Evolutionary conservation across 345 rosid genomes (phyloP), one percentile per base, ranked within the genome.

Genomic region (Lepidium africanum): DNA sequence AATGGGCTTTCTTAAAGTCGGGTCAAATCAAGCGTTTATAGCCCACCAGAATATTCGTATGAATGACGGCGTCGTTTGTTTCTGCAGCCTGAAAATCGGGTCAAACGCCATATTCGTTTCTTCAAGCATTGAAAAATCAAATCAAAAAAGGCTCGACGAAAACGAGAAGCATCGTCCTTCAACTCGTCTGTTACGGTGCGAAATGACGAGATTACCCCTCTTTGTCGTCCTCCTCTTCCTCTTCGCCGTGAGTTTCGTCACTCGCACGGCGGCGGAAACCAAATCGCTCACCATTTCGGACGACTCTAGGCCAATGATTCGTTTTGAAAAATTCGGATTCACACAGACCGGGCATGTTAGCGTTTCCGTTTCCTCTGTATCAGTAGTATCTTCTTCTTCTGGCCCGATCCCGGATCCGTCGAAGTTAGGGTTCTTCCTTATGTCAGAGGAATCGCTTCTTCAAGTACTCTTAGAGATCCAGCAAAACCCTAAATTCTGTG

Each of bases 301-400:
- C 39, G 97, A 94, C 73, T 54, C 79, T 10, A 92, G 99, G 21
- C 79, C 99, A 30, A 85, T 87, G 92, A 94, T 94, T 73, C 92
- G 89, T 75, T 89, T 94, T 74, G 97, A 94, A 66, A 91, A 82
- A 65, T 91, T 94, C 85, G 97, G 95, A 15, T 90, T 94, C 84
- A 89, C 99, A 3, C 87, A 56, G 73, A 65, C 81, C 9, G 99
- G 99, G 30, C 90, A 80, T 58, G 95, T 87, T 35, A 51, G 69
- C 47, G 76, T 94, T 73, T 61, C 86, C 16, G 87, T 89, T 50
- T 78, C 87, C 74, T 77, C 85, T 51, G 97, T 94, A 65, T 67
- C 79, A 3, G 92, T 91, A 15, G 39, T 78, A 17, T 77, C 89
- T 62, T 19, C 91, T 38, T 3, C 74, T 73, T 21, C 69, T 48